These are phyloP conservation scores for Artemisia annua DNA, from an alignment of 129 eudicot species.

Conservation along the genomic window DNA sequence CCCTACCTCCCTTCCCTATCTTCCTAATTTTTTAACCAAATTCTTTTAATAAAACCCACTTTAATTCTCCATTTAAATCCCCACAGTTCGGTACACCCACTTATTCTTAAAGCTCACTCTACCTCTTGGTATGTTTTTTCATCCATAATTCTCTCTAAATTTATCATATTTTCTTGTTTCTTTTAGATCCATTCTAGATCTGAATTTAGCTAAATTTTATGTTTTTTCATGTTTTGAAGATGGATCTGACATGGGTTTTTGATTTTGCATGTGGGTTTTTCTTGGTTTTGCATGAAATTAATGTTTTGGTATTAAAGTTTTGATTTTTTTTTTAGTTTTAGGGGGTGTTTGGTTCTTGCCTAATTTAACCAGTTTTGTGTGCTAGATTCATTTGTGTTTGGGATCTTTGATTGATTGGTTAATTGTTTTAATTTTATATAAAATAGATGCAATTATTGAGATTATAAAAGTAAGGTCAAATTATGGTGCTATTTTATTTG, in stretches of 20 bases:
- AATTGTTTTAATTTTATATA: background rate
- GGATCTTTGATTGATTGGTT: slow-evolving; percentile 11
- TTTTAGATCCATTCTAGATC: slow-evolving; percentile 24
- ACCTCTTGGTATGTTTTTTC: slow-evolving; percentile 20
- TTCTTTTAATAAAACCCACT: background rate
- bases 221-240: background rate
- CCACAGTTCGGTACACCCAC: slow-evolving; percentile 6
- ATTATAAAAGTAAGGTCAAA: background rate
- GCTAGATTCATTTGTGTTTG: background rate
- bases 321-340: slow-evolving; percentile 16
- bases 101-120: slow-evolving; percentile 14
- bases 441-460: slow-evolving; percentile 8
- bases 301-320: slow-evolving; percentile 1
- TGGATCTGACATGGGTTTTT: slow-evolving; percentile 30
- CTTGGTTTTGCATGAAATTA: slow-evolving; percentile 2
- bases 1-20: slow-evolving; percentile 13
- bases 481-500: slow-evolving; percentile 1
- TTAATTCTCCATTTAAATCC: slow-evolving; percentile 22
- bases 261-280: slow-evolving; percentile 7
- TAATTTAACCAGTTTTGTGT: background rate
- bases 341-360: background rate
- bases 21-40: background rate
- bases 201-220: background rate
- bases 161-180: slow-evolving; percentile 15
- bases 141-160: no score